Evolutionary conservation across 495 filamentous ascomycete genomes (phyloP).

Genomic region (Tetracladium setigerum): DNA sequence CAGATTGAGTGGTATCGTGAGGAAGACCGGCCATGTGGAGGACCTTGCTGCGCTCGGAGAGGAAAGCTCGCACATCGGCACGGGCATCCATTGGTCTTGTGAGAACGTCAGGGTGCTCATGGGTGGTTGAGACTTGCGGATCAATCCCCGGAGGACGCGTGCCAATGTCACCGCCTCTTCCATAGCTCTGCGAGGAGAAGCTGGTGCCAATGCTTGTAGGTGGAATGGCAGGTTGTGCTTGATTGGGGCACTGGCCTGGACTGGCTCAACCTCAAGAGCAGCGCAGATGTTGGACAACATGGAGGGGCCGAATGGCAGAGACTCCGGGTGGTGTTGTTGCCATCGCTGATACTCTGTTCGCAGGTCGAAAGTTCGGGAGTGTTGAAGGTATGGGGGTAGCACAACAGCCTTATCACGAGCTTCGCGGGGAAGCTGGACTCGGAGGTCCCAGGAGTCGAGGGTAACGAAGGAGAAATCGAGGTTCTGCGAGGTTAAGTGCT

Average conservation of each 20-base stretch:
- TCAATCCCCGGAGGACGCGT: slow-evolving; percentile 81
- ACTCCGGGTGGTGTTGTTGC: slow-evolving; percentile 97
- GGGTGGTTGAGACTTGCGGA: slow-evolving; percentile 92
- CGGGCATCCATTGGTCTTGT: slow-evolving; percentile 94
- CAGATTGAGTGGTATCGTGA: slow-evolving; percentile 96
- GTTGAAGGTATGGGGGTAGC: slow-evolving; percentile 91
- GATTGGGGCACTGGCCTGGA: slow-evolving; percentile 93
- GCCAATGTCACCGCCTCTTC: slow-evolving; percentile 94
- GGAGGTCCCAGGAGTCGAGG: slow-evolving; percentile 95
- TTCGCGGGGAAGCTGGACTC: slow-evolving; percentile 93
- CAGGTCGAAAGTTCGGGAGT: slow-evolving; percentile 93
- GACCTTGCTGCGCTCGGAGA: slow-evolving; percentile 92
- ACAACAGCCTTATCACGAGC: slow-evolving; percentile 97
- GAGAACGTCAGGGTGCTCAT: slow-evolving; percentile 89
- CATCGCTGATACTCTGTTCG: slow-evolving; percentile 96
- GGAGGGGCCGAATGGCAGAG: slow-evolving; percentile 89
- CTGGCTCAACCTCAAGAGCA: slow-evolving; percentile 92
- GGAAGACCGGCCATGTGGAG: slow-evolving; percentile 95
- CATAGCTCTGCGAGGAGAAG: slow-evolving; percentile 94
- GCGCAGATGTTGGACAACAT: slow-evolving; percentile 96
- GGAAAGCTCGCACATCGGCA: slow-evolving; percentile 93
- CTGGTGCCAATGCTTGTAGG: slow-evolving; percentile 89
- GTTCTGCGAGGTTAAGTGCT: slow-evolving; percentile 76
- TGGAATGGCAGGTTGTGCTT: slow-evolving; percentile 99
- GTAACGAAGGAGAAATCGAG: slow-evolving; percentile 97